phyloP scores from a whole-genome alignment of 208 protist species.

The Leishmania gerbilli region DNA sequence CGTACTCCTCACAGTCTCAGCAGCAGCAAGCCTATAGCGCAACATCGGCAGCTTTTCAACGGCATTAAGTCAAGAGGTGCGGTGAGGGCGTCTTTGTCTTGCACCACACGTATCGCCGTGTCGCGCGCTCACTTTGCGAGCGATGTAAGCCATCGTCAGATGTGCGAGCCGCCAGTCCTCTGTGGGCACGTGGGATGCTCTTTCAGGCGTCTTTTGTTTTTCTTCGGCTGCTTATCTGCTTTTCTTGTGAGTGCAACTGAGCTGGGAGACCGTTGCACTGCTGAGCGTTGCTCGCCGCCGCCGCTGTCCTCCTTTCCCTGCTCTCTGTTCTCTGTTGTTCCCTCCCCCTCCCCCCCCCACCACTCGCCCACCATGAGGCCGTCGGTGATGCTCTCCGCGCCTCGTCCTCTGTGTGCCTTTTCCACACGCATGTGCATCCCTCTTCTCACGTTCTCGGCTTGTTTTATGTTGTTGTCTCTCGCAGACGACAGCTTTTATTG shows the following conservation, averaged over 20 bases:
- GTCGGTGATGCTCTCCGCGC: no score
- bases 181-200: neutral
- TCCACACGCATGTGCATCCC: no score
- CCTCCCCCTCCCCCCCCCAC: no score
- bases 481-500: no score
- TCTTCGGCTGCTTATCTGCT: neutral
- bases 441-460: no score
- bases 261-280: neutral
- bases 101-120: no score
- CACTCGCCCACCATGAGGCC: no score
- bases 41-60: neutral
- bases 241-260: neutral
- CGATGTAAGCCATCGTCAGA: neutral
- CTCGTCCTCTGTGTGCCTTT: no score
- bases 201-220: neutral
- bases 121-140: neutral
- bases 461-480: no score
- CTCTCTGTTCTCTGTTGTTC: no score
- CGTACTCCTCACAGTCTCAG: neutral
- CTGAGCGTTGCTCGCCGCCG: neutral
- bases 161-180: neutral
- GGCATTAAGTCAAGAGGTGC: neutral
- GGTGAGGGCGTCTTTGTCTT: neutral
- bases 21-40: neutral
- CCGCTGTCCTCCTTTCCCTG: neutral